These are phyloP conservation scores for Ascochyta fabae DNA, from an alignment of 2,329 filamentous ascomycete genomes.

Conservation along the genomic window DNA sequence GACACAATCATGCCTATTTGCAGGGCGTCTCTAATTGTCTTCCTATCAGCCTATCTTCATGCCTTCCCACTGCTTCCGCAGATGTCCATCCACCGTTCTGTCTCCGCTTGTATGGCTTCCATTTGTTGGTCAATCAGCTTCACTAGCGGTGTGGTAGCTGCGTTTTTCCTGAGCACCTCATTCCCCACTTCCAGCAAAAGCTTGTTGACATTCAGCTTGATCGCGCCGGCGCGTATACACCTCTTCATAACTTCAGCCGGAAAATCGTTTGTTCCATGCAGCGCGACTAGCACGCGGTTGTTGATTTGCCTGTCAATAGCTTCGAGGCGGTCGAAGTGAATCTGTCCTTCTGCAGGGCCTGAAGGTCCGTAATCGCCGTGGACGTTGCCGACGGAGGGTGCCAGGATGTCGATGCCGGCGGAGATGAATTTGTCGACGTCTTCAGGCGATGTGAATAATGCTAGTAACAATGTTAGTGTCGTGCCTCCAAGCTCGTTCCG, in stretches of 20 bases:
- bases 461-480: constrained; percentile 10
- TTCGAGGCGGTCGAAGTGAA: constrained; percentile 43
- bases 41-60: constrained; percentile 8
- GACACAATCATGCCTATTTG: too few species aligned
- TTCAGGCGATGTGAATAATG: constrained; percentile 68
- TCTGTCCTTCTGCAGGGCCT: constrained; percentile 51
- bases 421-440: constrained; percentile 73
- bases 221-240: constrained; percentile 61
- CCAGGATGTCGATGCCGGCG: constrained; percentile 74
- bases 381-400: constrained; percentile 76
- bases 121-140: constrained; percentile 57
- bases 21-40: not conserved
- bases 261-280: constrained; percentile 66
- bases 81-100: constrained; percentile 58
- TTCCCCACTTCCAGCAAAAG: constrained; percentile 57
- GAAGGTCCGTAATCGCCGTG: constrained; percentile 74
- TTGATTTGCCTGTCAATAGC: constrained; percentile 41
- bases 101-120: constrained; percentile 50
- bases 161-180: constrained; percentile 51
- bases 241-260: constrained; percentile 56
- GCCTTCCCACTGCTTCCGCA: constrained; percentile 56
- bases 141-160: constrained; percentile 37
- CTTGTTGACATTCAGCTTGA: constrained; percentile 66
- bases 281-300: constrained; percentile 56
- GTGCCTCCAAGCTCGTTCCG: not conserved